A percentile compares a stretch with the other conserved stretches of the same genome.
Conservation (phyloP, 73 alveolate species). For the Paramecium sonneborni region DNA sequence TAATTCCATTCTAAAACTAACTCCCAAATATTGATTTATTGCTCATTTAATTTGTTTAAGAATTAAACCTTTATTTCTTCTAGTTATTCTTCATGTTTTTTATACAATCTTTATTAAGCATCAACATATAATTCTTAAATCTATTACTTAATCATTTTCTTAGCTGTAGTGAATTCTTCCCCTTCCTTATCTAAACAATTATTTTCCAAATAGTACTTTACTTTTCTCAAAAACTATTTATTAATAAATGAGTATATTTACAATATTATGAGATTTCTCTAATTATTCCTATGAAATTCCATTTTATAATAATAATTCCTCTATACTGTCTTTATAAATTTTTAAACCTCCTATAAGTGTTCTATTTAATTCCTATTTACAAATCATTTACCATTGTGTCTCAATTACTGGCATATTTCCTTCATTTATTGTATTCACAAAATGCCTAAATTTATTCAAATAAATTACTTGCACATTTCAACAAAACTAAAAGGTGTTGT, state of each 20-base stretch:
- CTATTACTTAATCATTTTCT: not conserved
- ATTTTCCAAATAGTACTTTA: not conserved
- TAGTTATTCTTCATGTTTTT: conserved; percentile 9
- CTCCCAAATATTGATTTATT: not conserved
- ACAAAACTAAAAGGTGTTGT: conserved; percentile 50
- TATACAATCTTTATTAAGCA: not conserved
- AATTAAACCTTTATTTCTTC: not conserved
- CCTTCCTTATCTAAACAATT: conserved; percentile 37
- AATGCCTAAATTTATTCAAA: not conserved
- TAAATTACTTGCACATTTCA: conserved; percentile 35
- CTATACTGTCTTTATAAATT: conserved; percentile 14
- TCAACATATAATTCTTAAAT: conserved; percentile 7
- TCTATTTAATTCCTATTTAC: conserved; percentile 26
- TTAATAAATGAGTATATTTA: not conserved
- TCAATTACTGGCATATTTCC: conserved; percentile 48
- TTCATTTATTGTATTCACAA: conserved; percentile 14
- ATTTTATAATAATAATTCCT: not conserved
- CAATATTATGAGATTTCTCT: conserved; percentile 3
- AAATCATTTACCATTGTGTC: conserved; percentile 38
- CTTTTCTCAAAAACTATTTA: not conserved
- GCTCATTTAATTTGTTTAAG: not conserved
- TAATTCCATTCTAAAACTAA: not conserved
- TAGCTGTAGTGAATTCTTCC: conserved; percentile 19
- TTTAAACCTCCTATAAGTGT: conserved; percentile 3
- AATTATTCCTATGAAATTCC: conserved; percentile 13